These are phyloP conservation scores for Brasilioporus rufonigricans DNA, from an alignment of 768 basidiomycete genomes.

Conservation along the genomic window DNA sequence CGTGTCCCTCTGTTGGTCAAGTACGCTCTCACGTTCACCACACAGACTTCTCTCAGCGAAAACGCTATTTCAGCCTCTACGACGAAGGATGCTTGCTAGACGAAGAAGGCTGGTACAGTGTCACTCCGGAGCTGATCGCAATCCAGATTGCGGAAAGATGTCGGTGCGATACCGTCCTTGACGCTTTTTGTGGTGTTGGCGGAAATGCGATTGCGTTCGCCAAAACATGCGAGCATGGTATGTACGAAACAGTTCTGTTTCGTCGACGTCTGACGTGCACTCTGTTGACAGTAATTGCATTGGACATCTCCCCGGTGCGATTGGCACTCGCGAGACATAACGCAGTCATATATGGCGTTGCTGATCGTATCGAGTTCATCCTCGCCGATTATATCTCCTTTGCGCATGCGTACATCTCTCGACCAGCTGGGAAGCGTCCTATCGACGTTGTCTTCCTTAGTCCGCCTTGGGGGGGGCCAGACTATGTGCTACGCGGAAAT, in stretches of 20 bases:
- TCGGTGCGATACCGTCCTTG: constrained; percentile 78
- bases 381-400: constrained; percentile 83
- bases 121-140: constrained; percentile 93
- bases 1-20: not conserved
- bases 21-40: not conserved
- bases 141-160: constrained; percentile 91
- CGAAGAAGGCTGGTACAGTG: constrained; percentile 96
- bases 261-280: not conserved
- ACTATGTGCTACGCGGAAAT: constrained; percentile 45
- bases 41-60: constrained; percentile 83
- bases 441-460: constrained; percentile 93
- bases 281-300: constrained; percentile 74
- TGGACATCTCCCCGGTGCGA: constrained; percentile 84
- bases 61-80: constrained; percentile 78
- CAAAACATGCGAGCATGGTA: constrained; percentile 91
- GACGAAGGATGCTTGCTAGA: constrained; percentile 84
- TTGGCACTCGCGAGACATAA: constrained; percentile 92
- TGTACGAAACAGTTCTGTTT: constrained; percentile 21
- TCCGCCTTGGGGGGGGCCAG: constrained; percentile 94
- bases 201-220: constrained; percentile 98
- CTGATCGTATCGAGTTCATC: constrained; percentile 93
- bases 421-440: constrained; percentile 37
- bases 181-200: constrained; percentile 97
- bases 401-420: constrained; percentile 50
- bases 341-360: constrained; percentile 90